Evolutionary conservation across 1,139 yeast species (phyloP), one percentile per base, ranked within the genome.

Genomic region (Candida sp.): DNA sequence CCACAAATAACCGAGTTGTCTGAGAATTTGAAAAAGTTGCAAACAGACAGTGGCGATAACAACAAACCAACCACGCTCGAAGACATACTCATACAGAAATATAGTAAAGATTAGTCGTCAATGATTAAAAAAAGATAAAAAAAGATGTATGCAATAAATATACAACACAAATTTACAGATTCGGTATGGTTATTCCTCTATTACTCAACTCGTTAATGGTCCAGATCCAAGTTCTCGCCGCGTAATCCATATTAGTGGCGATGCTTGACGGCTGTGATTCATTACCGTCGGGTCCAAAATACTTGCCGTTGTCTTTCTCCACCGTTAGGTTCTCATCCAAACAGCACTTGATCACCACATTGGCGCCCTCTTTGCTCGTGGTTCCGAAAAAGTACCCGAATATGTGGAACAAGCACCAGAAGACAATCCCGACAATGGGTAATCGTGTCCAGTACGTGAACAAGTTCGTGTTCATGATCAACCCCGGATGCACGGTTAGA

Each of bases 171-270:
- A 32, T 27, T 45, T 44, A 48, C n/a, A 35, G 37, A 32, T 44
- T 48, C 5, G 67, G 63, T 26, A 64, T 59, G 41, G 62, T 55
- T 43, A 74, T 70, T 37, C 73, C 67, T 49, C 90, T 72, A 54
- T 80, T 77, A 53, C 80, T 75, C 52, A 90, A 68, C 62, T 87
- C 81, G 47, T 76, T 79, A 5, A 84, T 79, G 0, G 96, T 87
- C 96, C 96, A 90, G n/a, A 84, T 83, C 94, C 96, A 90, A 17
- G 90, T 85, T 47, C 84, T 71, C 7, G 88, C 86, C 1, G 90
- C 90, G 60, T 80, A 82, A 52, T 82, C 84, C 68, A 80, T 69
- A 61, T 86, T 81, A 28, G 71, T 67, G 1, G 94, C 91, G 3
- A 86, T 75, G 28, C 68, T 64, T 39, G 91, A 83, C 3, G 93